Percentiles rank a stretch among this genome's conserved stretches.
phyloP scores from a whole-genome alignment of 257 asterid species.

The Prunella vulgaris region DNA sequence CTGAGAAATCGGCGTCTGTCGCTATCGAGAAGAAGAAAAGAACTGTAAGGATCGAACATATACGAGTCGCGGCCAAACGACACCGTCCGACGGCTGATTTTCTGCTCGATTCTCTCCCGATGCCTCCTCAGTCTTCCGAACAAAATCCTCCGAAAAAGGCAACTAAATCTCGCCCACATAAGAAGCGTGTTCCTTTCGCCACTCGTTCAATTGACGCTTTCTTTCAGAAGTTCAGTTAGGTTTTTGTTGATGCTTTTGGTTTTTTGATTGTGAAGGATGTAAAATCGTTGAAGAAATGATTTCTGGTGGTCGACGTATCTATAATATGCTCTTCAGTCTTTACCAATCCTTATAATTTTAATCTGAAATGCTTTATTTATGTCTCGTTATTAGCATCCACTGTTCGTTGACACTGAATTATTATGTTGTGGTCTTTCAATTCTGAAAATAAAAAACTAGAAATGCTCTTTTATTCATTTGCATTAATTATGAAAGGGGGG shows the following conservation, averaged over 20 bases:
- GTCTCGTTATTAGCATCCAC: too few species aligned
- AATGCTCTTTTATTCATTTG: background rate
- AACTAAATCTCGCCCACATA: slow-evolving; percentile 27
- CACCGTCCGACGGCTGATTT: slow-evolving; percentile 83
- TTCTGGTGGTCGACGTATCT: too few species aligned
- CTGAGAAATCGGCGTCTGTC: slow-evolving; percentile 70
- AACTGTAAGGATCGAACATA: slow-evolving; percentile 50
- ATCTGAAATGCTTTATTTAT: too few species aligned
- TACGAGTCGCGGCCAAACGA: slow-evolving; percentile 62
- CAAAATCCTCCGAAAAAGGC: slow-evolving; percentile 31
- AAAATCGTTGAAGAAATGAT: background rate
- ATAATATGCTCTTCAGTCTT: background rate
- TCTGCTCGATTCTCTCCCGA: slow-evolving; percentile 73
- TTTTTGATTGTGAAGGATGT: too few species aligned
- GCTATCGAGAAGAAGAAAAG: slow-evolving; percentile 71
- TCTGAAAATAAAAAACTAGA: background rate
- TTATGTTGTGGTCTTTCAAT: background rate
- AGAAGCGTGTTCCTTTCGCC: slow-evolving; percentile 48
- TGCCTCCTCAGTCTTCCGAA: slow-evolving; percentile 43
- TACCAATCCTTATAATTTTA: too few species aligned
- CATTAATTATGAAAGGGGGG: slow-evolving; percentile 27
- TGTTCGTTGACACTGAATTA: background rate
- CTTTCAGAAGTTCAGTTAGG: slow-evolving; percentile 49
- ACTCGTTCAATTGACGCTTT: slow-evolving; percentile 70
- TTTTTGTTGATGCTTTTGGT: background rate